Percentiles rank a stretch among this genome's conserved stretches.
Conservation (phyloP, 768 basidiomycete species). For the Termitomyces sp. region DNA sequence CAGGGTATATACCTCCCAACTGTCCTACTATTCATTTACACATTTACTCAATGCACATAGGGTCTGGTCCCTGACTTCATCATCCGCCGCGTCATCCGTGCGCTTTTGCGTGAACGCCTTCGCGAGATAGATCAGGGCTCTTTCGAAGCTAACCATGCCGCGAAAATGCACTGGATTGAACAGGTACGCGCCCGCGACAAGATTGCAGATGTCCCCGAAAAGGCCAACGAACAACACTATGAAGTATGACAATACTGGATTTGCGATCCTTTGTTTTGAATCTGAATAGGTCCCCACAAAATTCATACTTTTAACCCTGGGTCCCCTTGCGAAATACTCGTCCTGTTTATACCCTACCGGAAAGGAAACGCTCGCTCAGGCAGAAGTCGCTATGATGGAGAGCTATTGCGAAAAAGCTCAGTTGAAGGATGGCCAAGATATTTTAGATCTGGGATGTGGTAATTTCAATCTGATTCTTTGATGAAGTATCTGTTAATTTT, state of each 20-base stretch:
- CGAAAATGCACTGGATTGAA: constrained; percentile 65
- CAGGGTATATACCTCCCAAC: not conserved
- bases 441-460: constrained; percentile 67
- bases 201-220: constrained; percentile 58
- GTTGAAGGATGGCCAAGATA: constrained; percentile 52
- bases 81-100: constrained; percentile 25
- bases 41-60: constrained; percentile 19
- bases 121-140: constrained; percentile 57
- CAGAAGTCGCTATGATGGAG: constrained; percentile 61
- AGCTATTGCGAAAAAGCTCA: constrained; percentile 62
- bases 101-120: constrained; percentile 45
- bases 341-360: constrained; percentile 60
- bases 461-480: not conserved
- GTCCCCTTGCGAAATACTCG: constrained; percentile 62
- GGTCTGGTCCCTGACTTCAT: constrained; percentile 61
- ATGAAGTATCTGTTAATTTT: not conserved
- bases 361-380: constrained; percentile 52
- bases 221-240: constrained; percentile 75
- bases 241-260: constrained; percentile 36
- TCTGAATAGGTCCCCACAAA: constrained; percentile 45
- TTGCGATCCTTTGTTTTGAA: not conserved
- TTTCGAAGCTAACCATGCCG: constrained; percentile 53
- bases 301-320: constrained; percentile 63
- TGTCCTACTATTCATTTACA: not conserved
- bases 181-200: constrained; percentile 39